A percentile compares a stretch with the other conserved stretches of the same genome.
Evolutionary conservation across 1,139 yeast species (phyloP).

Genomic region (Debaryomyces sp.): DNA sequence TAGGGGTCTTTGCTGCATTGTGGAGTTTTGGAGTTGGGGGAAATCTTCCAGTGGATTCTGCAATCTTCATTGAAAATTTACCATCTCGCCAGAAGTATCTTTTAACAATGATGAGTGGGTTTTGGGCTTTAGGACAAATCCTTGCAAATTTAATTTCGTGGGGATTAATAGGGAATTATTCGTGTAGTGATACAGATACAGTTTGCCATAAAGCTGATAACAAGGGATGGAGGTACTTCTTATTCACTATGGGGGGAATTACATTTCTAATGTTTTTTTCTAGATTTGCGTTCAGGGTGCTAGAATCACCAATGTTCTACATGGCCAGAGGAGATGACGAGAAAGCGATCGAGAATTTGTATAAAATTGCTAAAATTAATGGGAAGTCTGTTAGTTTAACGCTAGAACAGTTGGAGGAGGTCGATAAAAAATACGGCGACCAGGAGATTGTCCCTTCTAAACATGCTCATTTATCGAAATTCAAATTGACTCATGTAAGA

Average conservation of each 20-base stretch:
- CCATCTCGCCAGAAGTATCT: constrained; percentile 43
- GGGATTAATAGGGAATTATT: constrained; percentile 43
- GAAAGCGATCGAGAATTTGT: constrained; percentile 36
- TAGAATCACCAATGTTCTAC: constrained; percentile 44
- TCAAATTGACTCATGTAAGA: constrained; percentile 29
- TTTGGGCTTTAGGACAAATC: constrained; percentile 50
- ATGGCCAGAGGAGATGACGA: constrained; percentile 43
- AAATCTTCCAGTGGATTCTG: constrained; percentile 47
- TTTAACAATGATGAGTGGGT: constrained; percentile 44
- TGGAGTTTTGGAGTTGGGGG: constrained; percentile 54
- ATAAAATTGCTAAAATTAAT: constrained; percentile 41
- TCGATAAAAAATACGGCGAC: constrained; percentile 25
- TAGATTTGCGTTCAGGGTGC: constrained; percentile 38
- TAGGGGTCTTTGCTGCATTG: constrained; percentile 39
- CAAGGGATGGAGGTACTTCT: constrained; percentile 48
- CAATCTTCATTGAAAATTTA: constrained; percentile 46
- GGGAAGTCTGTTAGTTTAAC: constrained; percentile 26
- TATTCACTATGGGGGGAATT: constrained; percentile 44
- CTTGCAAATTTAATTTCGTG: constrained; percentile 42
- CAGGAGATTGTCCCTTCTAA: constrained; percentile 1
- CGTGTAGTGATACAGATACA: constrained; percentile 28
- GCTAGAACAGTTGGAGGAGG: constrained; percentile 30
- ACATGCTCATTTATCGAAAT: constrained; percentile 16
- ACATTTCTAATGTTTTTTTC: constrained; percentile 39
- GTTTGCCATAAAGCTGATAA: constrained; percentile 38